Conservation (phyloP, 1,139 yeast species). For the Protomyces lactucae-debilis region DNA sequence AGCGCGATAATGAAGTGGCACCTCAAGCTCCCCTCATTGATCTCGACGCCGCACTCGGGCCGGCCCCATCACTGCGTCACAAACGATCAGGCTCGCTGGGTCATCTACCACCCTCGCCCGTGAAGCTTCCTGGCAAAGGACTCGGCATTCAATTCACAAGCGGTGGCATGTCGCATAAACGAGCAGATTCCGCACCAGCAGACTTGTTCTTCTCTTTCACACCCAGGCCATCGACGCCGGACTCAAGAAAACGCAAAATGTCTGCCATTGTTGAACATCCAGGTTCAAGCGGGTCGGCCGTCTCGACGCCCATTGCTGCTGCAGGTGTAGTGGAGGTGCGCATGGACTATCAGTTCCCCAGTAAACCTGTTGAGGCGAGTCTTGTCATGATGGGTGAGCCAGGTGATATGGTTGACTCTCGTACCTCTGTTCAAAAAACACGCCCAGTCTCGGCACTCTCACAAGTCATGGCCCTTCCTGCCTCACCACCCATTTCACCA, state of each 20-base stretch:
- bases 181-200: slow-evolving; percentile 25
- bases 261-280: slow-evolving; percentile 24
- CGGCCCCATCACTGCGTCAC: slow-evolving; percentile 13
- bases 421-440: not conserved
- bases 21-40: slow-evolving; percentile 17
- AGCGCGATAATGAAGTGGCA: not conserved
- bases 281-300: not conserved
- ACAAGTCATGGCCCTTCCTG: not conserved
- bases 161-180: slow-evolving; percentile 1
- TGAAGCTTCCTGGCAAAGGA: not conserved
- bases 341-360: not conserved
- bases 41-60: slow-evolving; percentile 18
- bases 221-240: slow-evolving; percentile 22
- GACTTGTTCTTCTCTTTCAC: slow-evolving; percentile 14
- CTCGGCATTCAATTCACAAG: not conserved
- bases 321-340: not conserved
- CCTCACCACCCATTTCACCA: not conserved
- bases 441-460: not conserved
- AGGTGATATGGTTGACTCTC: slow-evolving; percentile 12
- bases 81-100: slow-evolving; percentile 21
- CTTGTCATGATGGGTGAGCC: slow-evolving; percentile 18
- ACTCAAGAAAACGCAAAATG: slow-evolving; percentile 24
- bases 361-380: not conserved
- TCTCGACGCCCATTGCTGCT: not conserved
- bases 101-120: slow-evolving; percentile 16